These are phyloP conservation scores for Ustanciosporium gigantosporum DNA, from an alignment of 1,284 basidiomycete species.

Conservation along the genomic window DNA sequence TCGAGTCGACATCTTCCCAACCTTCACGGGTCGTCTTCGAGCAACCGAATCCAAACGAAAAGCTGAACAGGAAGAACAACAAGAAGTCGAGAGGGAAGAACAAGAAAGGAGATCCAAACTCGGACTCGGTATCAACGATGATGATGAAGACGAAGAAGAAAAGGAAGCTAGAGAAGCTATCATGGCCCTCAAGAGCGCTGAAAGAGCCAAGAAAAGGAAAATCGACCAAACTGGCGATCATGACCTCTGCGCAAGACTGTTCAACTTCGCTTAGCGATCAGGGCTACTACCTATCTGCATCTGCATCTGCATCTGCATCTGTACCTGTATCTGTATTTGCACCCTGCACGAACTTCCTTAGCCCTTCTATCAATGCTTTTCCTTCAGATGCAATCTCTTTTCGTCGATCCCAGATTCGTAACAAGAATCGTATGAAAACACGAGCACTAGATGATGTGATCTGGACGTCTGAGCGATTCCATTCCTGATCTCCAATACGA, in stretches of 20 bases:
- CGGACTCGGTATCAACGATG: neutral
- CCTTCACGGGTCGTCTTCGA: constrained; percentile 6
- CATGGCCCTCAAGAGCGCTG: constrained; percentile 23
- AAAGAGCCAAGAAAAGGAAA: constrained; percentile 36
- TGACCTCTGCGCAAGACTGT: constrained; percentile 26
- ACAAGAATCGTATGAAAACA: too few species aligned
- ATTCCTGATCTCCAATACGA: too few species aligned
- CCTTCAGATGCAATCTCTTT: too few species aligned
- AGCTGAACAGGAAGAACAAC: constrained; percentile 20
- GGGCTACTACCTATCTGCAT: too few species aligned
- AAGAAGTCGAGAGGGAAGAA: constrained; percentile 11
- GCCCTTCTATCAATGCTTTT: too few species aligned
- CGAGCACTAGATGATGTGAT: too few species aligned
- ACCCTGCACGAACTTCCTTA: too few species aligned
- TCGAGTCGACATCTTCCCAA: constrained; percentile 32
- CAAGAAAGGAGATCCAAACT: constrained; percentile 18
- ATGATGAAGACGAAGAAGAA: constrained; percentile 14
- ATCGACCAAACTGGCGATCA: constrained; percentile 30
- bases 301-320: too few species aligned
- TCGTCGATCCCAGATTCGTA: too few species aligned
- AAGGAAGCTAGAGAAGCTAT: constrained; percentile 31
- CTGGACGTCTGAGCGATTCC: too few species aligned
- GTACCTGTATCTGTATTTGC: too few species aligned
- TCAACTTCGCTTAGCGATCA: constrained; percentile 31
- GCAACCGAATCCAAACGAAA: constrained; percentile 6